Evolutionary conservation across 176 grass and related monocot species (phyloP).

Genomic region (Chrysopogon serrulatus): DNA sequence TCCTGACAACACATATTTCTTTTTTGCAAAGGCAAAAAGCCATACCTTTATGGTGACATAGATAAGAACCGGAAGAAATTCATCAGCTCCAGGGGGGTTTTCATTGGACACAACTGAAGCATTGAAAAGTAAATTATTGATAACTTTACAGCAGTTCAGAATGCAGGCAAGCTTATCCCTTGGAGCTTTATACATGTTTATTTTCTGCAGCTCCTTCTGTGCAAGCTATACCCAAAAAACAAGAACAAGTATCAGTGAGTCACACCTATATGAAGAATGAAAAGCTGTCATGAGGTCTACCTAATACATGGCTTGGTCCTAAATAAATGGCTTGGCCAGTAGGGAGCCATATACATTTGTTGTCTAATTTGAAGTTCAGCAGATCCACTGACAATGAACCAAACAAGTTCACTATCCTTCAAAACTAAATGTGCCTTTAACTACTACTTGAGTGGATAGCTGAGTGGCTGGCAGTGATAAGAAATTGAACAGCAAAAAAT

Average conservation of each 20-base stretch:
- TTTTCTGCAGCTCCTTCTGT: slow-evolving; percentile 96
- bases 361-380: background rate
- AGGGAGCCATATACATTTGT: background rate
- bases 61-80: slow-evolving; percentile 95
- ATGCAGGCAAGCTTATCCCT: slow-evolving; percentile 94
- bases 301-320: background rate
- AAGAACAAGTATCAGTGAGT: slow-evolving; percentile 16
- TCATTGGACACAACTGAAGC: slow-evolving; percentile 71
- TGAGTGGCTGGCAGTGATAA: background rate
- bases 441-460: background rate
- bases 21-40: background rate
- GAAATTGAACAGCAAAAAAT: background rate
- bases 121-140: slow-evolving; percentile 91
- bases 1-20: background rate
- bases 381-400: background rate
- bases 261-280: background rate
- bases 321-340: background rate
- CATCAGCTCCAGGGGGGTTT: slow-evolving; percentile 80
- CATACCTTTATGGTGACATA: slow-evolving; percentile 96
- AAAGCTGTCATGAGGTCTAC: background rate
- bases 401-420: background rate
- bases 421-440: background rate
- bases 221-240: slow-evolving; percentile 68
- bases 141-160: slow-evolving; percentile 97
- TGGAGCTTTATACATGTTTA: slow-evolving; percentile 95